phyloP scores from a whole-genome alignment of 345 rosid species.

The Gossypium longicalyx region DNA sequence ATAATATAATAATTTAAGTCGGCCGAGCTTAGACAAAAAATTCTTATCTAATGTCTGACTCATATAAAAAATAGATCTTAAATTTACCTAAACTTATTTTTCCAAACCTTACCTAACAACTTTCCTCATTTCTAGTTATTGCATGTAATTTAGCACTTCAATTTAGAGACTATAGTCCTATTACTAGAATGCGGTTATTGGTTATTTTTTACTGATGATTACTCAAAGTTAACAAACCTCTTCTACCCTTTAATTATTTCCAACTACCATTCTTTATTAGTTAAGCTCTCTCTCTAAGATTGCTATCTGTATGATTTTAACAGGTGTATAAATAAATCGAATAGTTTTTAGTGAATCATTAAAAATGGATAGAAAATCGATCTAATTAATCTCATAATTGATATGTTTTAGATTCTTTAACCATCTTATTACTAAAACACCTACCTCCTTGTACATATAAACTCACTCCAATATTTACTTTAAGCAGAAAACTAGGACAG shows the following conservation, averaged over 20 bases:
- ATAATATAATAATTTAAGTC: no score
- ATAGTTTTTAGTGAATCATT: background rate
- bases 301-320: no score
- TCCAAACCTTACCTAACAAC: no score
- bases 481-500: background rate
- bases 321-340: no score
- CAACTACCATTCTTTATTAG: background rate
- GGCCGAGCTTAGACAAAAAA: no score
- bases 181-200: background rate
- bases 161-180: background rate
- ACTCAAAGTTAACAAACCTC: background rate
- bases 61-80: no score
- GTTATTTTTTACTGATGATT: no score
- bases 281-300: background rate
- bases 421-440: background rate
- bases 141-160: background rate
- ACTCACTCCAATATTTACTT: background rate
- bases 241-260: background rate
- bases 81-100: no score
- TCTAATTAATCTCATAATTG: no score
- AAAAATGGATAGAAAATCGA: background rate
- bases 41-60: no score
- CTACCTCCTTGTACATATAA: background rate
- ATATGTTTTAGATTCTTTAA: background rate
- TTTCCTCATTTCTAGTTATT: background rate